Base-by-base conservation (phyloP, 768 basidiomycete genomes). In the Mycena leptocephala region DNA sequence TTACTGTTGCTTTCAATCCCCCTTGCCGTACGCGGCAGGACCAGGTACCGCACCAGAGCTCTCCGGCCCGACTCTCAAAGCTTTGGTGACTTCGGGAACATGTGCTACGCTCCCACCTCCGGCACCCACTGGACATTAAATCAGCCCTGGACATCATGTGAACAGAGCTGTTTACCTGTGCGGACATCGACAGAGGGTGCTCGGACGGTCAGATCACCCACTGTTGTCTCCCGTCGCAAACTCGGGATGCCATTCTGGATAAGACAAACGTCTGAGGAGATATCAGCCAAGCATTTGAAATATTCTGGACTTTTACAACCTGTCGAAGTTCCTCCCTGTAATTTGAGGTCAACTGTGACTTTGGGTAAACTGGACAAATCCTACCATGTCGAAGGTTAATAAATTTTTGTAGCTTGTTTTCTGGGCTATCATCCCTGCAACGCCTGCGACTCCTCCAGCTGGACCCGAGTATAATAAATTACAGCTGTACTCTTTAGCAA, bases 11-110 rank as follows among this genome's bases (percentile, higher is more conserved):
- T 37, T 69, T 70, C 20, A 48, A 71, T n/a, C 83, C 83, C 35
- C 83, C 83, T 75, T 81, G 78, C 79, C 75, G 59, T 84, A 84
- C 18, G 82, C 83, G 0, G 82, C 82, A 10, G 83, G 83, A n/a
- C 83, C 82, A n/a, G 83, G 83, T 24, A 77, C 59, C 24, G 83
- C 83, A 11, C 83, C 83, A 9, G 83, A 80, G 32, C 80, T 81
- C 66, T 83, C 80, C 5, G 83, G 83, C 5, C 83, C 83, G 32
- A 84, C 83, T 53, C 83, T 74, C 24, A 83, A 69, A 7, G 83
- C 82, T 46, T 80, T 81, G 16, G 83, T 83, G 3, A 82, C 76
- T 70, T 78, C 76, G 1, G 76, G 73, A 28, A 78, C 76, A 20
- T 78, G 62, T 6, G 76, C 76, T 20, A 78, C 59, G 37, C 76